Evolutionary conservation across 805 yeast species (phyloP).

Genomic region (Saccharomyces mikatae): DNA sequence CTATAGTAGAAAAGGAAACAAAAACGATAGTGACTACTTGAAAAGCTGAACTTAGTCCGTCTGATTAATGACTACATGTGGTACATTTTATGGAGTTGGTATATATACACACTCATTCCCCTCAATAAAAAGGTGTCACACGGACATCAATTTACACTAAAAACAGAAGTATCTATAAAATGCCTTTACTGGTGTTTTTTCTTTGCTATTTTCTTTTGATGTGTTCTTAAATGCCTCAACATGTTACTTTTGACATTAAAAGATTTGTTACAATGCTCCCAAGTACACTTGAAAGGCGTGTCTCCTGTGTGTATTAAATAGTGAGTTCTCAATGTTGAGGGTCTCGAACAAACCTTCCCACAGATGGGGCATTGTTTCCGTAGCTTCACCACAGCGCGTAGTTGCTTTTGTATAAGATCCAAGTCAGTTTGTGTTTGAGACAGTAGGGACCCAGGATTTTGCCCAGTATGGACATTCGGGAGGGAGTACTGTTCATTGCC

Average conservation of each 20-base stretch:
- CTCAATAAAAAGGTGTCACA: not conserved
- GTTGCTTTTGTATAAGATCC: not conserved
- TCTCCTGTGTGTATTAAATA: conserved; percentile 73
- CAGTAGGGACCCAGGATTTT: not conserved
- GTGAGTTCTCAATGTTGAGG: conserved; percentile 76
- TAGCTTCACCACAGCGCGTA: conserved; percentile 1
- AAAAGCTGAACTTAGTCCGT: not conserved
- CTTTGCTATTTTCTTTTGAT: conserved; percentile 32
- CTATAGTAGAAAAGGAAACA: not conserved
- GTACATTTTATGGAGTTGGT: not conserved
- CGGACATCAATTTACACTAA: not conserved
- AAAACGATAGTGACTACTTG: not conserved
- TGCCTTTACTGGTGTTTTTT: not conserved
- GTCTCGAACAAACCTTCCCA: conserved; percentile 70
- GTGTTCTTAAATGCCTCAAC: conserved; percentile 70
- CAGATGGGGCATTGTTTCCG: conserved; percentile 49
- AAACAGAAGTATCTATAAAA: not conserved
- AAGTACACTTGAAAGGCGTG: conserved; percentile 57
- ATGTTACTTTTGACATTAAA: conserved; percentile 76
- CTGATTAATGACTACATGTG: not conserved
- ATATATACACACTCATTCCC: not conserved
- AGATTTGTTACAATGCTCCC: conserved; percentile 57
- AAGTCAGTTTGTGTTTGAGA: not conserved
- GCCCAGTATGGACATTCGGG: not conserved
- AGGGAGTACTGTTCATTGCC: not conserved